Evolutionary conservation across 768 basidiomycete species (phyloP), one percentile per base, ranked within the genome.

Genomic region (Boletus sensibilis): DNA sequence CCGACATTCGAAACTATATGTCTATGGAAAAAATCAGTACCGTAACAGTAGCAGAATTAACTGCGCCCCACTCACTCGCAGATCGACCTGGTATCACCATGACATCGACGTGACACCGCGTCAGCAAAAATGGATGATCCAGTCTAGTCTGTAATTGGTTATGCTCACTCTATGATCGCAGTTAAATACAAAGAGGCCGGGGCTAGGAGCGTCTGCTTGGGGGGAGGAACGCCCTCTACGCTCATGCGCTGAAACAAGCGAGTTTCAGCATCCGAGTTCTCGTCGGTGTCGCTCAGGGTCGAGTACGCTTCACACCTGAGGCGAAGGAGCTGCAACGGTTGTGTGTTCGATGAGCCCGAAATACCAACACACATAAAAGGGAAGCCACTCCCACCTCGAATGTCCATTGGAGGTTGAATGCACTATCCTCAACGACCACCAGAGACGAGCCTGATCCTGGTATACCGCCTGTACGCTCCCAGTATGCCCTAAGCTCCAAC

Each of bases 281-380:
- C 92, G 64, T 90, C 87, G 7, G 80, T 76, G 68, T 93, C 88
- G 64, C 90, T 90, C 55, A 92, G 78, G 1, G 89, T 90, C 20
- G 90, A 92, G 71, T 94, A 92, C 1, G 90, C 88, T 71, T 92
- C 90, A 67, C 93, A 92, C 73, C 93, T 95, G 66, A 93, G 78
- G 50, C 86, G 84, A 62, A 92, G 78, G 33, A 93, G 78, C 90
- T 91, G 63, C 25, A 42, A 41, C 18, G 35, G 37, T 44, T 2
- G 35, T 25, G 50, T 40, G 31, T 58, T 39, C 25, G 50, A 52
- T 56, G 64, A 65, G 49, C 52, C 43, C n/a, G 50, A 48, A 59
- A 45, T 8, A n/a, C 46, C n/a, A 35, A 38, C 31, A 41, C 12
- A 25, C 39, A 27, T 7, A 34, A 35, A 35, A 34, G 43, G 52